These are phyloP conservation scores for Tinospora cordifolia DNA, from an alignment of 164 flowering plant species.

Conservation along the genomic window DNA sequence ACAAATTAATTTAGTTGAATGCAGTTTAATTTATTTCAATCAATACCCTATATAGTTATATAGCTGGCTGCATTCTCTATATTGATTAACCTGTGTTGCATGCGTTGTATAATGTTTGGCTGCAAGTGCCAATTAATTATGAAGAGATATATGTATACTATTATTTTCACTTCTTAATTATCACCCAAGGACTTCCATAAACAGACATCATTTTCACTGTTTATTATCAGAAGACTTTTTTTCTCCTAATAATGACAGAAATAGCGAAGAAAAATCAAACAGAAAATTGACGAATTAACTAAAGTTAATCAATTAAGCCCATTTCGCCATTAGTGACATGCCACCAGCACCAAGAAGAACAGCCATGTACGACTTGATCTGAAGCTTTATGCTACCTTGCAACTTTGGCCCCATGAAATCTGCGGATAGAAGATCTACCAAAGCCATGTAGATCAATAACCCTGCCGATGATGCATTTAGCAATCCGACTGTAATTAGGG, in stretches of 20 bases:
- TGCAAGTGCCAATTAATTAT: no score
- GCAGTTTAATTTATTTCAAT: no score
- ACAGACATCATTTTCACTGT: neutral
- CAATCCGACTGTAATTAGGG: constrained; percentile 41
- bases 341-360: constrained; percentile 47
- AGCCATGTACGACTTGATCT: constrained; percentile 30
- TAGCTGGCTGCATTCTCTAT: no score
- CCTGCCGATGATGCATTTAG: constrained; percentile 43
- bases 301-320: constrained; percentile 4
- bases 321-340: constrained; percentile 47
- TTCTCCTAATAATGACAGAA: neutral
- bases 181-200: neutral
- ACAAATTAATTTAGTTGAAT: no score
- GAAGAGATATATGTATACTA: no score
- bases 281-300: neutral
- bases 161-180: neutral
- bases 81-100: no score
- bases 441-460: constrained; percentile 43
- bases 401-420: constrained; percentile 51
- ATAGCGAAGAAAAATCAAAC: no score
- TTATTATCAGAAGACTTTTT: neutral
- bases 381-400: constrained; percentile 38
- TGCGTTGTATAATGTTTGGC: no score
- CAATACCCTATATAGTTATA: no score
- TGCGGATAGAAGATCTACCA: constrained; percentile 45